Base-by-base conservation (phyloP, 495 filamentous ascomycete species). In the Patellaria atrata region DNA sequence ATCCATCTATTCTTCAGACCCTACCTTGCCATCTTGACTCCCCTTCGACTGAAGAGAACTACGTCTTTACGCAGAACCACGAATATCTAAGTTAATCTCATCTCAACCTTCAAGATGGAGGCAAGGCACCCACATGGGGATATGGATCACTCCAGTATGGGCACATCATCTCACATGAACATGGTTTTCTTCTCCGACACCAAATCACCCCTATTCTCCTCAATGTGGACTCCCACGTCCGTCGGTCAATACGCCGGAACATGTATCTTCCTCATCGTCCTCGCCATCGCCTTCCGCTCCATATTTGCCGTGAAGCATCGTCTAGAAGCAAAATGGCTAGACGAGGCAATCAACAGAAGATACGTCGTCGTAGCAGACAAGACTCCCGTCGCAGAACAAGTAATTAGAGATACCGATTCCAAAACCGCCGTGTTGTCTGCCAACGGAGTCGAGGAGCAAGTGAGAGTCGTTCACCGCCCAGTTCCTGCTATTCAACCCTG, bases 201-300 rank as follows among this genome's bases (percentile, higher is more conserved):
- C 27, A 59, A 50, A 41, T 86, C 80, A 0, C 63, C 84, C 1
- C 72, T 94, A 41, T 94, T 70, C 65, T 79, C 81, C 5, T 43
- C 58, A 0, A 41, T 56, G 21, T 94, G 85, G 84, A 75, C 73
- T 4, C 87, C 86, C 8, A 60, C 48, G 5, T 69, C 57, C 12
- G 62, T 65, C 0, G 79, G 77, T 34, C 45, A 61, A 32, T 94
- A 94, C 53, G 83, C 79, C 4, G 83, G 68, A 24, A 87, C 82
- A 22, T 91, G 85, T 56, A 77, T 93, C 54, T 91, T 92, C 56
- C 65, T 92, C 27, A 74, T 89, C 55, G 37, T 76, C 11, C 70
- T 93, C 16, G 70, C 75, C 11, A 61, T 75, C 39, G 45, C 79
- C 35, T 74, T 73, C 51, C 77, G 84, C 23, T 61, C 60, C 12